Percentiles rank a stretch among this genome's conserved stretches.
phyloP scores from a whole-genome alignment of 192 early-diverging fungal genomes.

The Polychytrium aggregatum region DNA sequence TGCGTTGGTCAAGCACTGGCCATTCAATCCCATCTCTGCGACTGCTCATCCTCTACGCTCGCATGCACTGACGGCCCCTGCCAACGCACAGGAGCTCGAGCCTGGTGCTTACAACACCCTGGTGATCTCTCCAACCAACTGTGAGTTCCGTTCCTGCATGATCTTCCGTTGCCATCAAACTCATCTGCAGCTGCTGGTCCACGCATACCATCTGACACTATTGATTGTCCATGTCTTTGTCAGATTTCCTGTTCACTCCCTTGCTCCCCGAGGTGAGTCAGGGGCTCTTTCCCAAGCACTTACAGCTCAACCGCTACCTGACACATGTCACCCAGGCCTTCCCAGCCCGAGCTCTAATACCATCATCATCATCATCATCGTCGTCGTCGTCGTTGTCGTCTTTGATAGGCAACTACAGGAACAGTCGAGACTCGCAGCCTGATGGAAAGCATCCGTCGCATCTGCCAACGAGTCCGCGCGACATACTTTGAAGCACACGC shows the following conservation, averaged over 20 bases:
- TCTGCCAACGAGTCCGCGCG: constrained; percentile 8
- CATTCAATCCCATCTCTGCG: background rate
- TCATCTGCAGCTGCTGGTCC: no score
- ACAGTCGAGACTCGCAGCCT: constrained; percentile 23
- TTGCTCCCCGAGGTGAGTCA: constrained; percentile 22
- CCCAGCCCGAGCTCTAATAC: no score
- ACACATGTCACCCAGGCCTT: background rate
- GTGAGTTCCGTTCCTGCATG: background rate
- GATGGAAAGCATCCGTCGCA: constrained; percentile 20
- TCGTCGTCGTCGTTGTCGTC: no score
- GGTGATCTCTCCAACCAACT: constrained; percentile 25
- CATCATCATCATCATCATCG: no score
- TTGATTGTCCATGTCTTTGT: background rate
- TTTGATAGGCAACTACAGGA: constrained; percentile 19
- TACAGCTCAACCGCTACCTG: background rate
- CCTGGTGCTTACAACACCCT: constrained; percentile 18
- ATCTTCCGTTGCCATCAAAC: background rate
- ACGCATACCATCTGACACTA: no score
- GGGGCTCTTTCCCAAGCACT: background rate
- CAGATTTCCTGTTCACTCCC: constrained; percentile 32
- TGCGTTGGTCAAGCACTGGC: background rate
- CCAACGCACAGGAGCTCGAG: constrained; percentile 9
- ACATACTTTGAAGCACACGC: constrained; percentile 16
- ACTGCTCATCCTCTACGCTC: background rate
- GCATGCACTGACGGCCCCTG: background rate